Evolutionary conservation across 2,329 filamentous ascomycete species (phyloP).

Genomic region (Dactylellina leptospora): DNA sequence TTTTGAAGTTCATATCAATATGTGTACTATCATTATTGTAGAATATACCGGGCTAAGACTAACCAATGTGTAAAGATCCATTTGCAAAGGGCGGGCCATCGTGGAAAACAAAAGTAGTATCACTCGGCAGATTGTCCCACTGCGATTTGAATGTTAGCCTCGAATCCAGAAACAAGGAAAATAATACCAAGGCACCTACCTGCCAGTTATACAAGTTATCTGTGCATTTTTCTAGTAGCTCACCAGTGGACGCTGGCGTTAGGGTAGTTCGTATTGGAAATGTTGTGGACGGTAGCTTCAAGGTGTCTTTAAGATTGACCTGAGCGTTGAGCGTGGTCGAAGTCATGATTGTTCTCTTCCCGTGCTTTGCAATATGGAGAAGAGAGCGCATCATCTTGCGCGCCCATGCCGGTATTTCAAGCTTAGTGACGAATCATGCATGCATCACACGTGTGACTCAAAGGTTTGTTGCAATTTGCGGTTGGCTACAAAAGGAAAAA

Average conservation of each 20-base stretch:
- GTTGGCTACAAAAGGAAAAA: constrained; percentile 21
- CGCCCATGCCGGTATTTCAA: constrained; percentile 16
- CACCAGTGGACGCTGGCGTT: constrained; percentile 59
- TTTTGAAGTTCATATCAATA: neutral
- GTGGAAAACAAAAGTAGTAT: constrained; percentile 79
- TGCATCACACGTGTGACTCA: constrained; percentile 42
- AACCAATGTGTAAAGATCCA: constrained; percentile 78
- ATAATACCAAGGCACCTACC: constrained; percentile 58
- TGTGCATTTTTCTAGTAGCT: constrained; percentile 78
- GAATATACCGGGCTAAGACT: neutral
- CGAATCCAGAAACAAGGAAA: neutral
- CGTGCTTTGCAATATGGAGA: constrained; percentile 24
- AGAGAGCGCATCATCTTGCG: constrained; percentile 44
- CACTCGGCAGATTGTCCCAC: constrained; percentile 63
- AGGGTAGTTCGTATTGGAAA: constrained; percentile 65
- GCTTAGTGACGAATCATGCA: constrained; percentile 13
- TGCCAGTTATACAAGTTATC: constrained; percentile 94
- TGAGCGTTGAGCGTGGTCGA: constrained; percentile 32
- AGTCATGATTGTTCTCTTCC: constrained; percentile 52
- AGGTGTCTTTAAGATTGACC: constrained; percentile 59
- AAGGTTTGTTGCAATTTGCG: constrained; percentile 25
- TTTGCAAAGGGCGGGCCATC: constrained; percentile 98
- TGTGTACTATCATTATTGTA: neutral
- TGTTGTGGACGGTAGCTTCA: constrained; percentile 75
- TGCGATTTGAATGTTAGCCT: constrained; percentile 22